Base-by-base conservation (phyloP, 208 protist genomes). In the Crithidia sp. region DNA sequence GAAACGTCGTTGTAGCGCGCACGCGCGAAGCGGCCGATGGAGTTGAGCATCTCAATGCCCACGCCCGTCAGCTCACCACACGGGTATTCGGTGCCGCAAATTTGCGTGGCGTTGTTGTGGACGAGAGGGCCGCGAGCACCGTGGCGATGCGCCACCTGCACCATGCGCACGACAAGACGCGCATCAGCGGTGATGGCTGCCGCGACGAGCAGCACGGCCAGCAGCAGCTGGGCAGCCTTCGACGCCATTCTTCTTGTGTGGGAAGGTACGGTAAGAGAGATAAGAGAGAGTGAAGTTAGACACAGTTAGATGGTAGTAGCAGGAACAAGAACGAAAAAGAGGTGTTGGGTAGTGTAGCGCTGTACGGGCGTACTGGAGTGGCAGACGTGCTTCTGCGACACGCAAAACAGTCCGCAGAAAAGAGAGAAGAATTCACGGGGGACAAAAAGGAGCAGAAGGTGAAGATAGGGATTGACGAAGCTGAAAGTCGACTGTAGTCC, bases 91-190 rank as follows among this genome's bases (percentile, higher is more conserved):
- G 28, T 63, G 53, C 73, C 76, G 58, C 81, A 85, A 53, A 82
- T 76, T 40, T 73, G n/a, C 16, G 67, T 74, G 44, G 60, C 41
- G 71, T 84, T 86, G 61, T 67, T 65, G 12, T 39, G 2, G 8
- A 77, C 53, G 49, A 82, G 41, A 4, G 84, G 69, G 12, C 28
- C 64, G 62, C 81, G 77, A 6, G 63, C 76, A 19, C 84, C 84
- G 64, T 88, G 84, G 62, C 81, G 80, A 66, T 88, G 84, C 14
- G 75, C 71, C 47, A 88, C 55, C 74, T 88, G 84, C 59, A 75
- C 74, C 53, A 85, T 67, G 43, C 64, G 62, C 44, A 85, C 71
- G 17, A 68, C 61, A 17, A 81, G 67, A n/a, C 61, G 44, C 17
- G 66, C 58, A 49, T 79, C 67, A 12, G 56, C 72, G 19, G 56